phyloP scores from a whole-genome alignment of 129 eudicot species.

The Flaveria bidentis region DNA sequence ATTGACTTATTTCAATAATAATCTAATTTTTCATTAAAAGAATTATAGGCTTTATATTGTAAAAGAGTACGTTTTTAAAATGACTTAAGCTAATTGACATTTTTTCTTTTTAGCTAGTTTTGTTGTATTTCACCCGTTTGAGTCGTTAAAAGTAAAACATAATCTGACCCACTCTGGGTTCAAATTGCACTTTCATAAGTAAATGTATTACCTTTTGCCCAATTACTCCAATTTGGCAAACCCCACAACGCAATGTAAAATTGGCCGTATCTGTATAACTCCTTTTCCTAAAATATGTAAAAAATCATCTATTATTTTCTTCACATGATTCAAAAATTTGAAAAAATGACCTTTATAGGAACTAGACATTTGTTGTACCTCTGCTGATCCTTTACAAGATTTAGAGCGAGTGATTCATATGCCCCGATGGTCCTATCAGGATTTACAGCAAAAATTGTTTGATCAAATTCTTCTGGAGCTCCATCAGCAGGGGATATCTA shows the following conservation, averaged over 20 bases:
- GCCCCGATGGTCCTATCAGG: constrained; percentile 62
- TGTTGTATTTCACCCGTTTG: not conserved
- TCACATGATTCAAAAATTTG: too few species aligned
- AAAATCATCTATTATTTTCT: not conserved
- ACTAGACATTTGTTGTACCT: constrained; percentile 45
- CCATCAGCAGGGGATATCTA: constrained; percentile 93
- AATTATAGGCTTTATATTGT: not conserved
- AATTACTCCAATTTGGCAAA: constrained; percentile 92
- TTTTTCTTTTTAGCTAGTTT: not conserved
- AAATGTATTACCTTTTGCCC: constrained; percentile 75
- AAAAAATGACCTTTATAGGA: too few species aligned
- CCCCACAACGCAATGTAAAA: constrained; percentile 97
- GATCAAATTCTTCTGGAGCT: constrained; percentile 98
- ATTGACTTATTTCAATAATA: not conserved
- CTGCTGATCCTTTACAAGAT: constrained; percentile 84
- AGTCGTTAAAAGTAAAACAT: not conserved
- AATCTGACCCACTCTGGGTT: not conserved
- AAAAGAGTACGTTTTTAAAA: not conserved
- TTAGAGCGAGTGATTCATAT: constrained; percentile 69
- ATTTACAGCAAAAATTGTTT: constrained; percentile 74
- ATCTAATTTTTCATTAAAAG: not conserved
- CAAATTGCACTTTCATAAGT: not conserved
- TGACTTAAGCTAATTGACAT: not conserved
- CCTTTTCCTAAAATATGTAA: constrained; percentile 58
- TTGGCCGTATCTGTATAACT: constrained; percentile 85